Evolutionary conservation across 257 asterid species (phyloP).

Genomic region (Cruciata laevipes): DNA sequence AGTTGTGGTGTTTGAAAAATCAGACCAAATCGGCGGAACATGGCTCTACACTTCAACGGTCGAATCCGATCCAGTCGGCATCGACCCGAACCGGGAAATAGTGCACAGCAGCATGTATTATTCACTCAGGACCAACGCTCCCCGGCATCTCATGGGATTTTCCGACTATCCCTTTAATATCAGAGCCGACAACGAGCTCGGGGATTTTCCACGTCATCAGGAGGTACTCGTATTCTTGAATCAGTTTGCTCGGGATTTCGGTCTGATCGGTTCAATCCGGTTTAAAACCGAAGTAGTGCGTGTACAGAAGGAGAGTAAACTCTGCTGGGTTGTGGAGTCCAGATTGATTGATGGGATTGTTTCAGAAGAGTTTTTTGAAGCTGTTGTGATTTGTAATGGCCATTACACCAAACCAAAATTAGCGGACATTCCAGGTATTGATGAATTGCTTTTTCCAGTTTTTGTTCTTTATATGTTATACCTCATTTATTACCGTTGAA

Average conservation of each 20-base stretch:
- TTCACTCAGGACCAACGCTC: constrained; percentile 47
- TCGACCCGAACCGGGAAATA: constrained; percentile 39
- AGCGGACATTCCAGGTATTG: constrained; percentile 40
- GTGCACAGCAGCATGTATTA: constrained; percentile 41
- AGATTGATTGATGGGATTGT: not conserved
- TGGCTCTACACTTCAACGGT: constrained; percentile 47
- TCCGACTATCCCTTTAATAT: constrained; percentile 38
- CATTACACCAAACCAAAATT: constrained; percentile 35
- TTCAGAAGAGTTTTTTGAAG: constrained; percentile 35
- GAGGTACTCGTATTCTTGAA: constrained; percentile 50
- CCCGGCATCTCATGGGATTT: constrained; percentile 49
- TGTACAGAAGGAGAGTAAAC: constrained; percentile 22
- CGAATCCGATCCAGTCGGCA: constrained; percentile 47
- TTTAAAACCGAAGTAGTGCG: constrained; percentile 35
- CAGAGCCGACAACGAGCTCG: constrained; percentile 11
- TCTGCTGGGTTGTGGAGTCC: constrained; percentile 23
- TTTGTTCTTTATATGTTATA: too few species aligned
- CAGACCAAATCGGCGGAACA: constrained; percentile 36
- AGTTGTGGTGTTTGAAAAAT: constrained; percentile 15
- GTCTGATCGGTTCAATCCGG: constrained; percentile 32
- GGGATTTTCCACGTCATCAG: constrained; percentile 39
- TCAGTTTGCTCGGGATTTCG: constrained; percentile 32
- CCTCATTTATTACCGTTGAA: not conserved
- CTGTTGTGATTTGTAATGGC: constrained; percentile 52
- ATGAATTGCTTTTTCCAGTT: not conserved